phyloP scores from a whole-genome alignment of 305 asterid species.

The Ajuga reptans region DNA sequence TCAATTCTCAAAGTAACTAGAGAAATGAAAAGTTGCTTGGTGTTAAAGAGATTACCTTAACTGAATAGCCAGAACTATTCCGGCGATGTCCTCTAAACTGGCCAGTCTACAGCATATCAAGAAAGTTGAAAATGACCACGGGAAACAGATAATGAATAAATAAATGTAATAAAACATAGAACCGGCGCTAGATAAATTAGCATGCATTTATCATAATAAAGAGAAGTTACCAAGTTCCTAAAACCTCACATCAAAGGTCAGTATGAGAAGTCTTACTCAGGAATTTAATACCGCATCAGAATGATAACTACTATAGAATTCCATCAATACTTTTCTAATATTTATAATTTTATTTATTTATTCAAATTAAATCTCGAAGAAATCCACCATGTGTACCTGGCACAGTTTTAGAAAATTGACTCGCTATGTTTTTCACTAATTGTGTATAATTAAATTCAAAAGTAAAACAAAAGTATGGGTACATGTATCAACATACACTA shows the following conservation, averaged over 20 bases:
- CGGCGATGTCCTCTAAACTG: constrained; percentile 46
- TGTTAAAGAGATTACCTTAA: constrained; percentile 48
- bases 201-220: neutral
- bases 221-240: neutral
- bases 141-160: constrained; percentile 4
- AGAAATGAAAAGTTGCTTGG: constrained; percentile 4
- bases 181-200: neutral
- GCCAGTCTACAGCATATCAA: constrained; percentile 54
- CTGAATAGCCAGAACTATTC: constrained; percentile 42
- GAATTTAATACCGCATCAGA: neutral
- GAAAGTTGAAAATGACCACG: constrained; percentile 30
- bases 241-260: neutral
- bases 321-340: neutral
- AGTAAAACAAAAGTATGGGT: neutral
- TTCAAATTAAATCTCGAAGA: neutral
- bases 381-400: neutral
- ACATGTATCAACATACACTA: neutral
- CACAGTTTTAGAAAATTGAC: neutral
- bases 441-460: neutral
- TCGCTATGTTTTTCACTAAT: neutral
- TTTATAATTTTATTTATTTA: neutral
- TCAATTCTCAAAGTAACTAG: neutral
- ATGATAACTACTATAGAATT: neutral
- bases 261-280: neutral
- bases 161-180: neutral